Evolutionary conservation across 305 asterid species (phyloP).

Genomic region (Rubia peregrina): DNA sequence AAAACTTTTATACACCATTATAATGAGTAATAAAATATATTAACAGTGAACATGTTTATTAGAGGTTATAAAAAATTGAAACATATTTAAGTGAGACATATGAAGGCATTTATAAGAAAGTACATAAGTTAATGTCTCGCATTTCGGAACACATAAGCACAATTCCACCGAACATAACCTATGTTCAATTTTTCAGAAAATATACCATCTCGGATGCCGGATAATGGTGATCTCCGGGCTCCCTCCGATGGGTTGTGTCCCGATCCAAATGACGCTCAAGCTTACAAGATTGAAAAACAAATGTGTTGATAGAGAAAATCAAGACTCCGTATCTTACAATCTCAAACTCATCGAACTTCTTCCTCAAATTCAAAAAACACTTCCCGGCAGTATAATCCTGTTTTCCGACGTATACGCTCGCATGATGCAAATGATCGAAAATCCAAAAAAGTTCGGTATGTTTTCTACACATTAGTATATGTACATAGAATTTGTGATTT

Average conservation of each 20-base stretch:
- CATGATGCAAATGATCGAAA: slow-evolving; percentile 11
- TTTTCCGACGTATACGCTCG: slow-evolving; percentile 18
- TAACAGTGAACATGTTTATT: no score
- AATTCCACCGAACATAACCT: no score
- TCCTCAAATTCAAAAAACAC: slow-evolving; percentile 12
- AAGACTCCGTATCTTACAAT: slow-evolving; percentile 21
- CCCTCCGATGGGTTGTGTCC: slow-evolving; percentile 45
- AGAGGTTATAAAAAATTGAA: no score
- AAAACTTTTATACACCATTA: no score
- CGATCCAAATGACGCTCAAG: slow-evolving; percentile 11
- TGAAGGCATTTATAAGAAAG: no score
- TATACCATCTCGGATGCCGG: slow-evolving; percentile 42
- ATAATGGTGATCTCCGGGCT: slow-evolving; percentile 51
- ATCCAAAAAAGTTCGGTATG: slow-evolving; percentile 18
- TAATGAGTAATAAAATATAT: no score
- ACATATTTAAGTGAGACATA: no score
- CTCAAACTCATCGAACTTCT: slow-evolving; percentile 18
- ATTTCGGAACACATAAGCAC: no score
- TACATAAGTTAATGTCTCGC: no score
- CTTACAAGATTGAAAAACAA: slow-evolving; percentile 8
- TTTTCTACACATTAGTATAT: no score
- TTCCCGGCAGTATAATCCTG: slow-evolving; percentile 18
- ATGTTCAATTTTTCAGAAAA: slow-evolving; percentile 26
- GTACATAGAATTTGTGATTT: no score
- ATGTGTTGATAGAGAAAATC: slow-evolving; percentile 17